Conservation (phyloP, 805 yeast genomes). For the Wickerhamiella azyma region DNA sequence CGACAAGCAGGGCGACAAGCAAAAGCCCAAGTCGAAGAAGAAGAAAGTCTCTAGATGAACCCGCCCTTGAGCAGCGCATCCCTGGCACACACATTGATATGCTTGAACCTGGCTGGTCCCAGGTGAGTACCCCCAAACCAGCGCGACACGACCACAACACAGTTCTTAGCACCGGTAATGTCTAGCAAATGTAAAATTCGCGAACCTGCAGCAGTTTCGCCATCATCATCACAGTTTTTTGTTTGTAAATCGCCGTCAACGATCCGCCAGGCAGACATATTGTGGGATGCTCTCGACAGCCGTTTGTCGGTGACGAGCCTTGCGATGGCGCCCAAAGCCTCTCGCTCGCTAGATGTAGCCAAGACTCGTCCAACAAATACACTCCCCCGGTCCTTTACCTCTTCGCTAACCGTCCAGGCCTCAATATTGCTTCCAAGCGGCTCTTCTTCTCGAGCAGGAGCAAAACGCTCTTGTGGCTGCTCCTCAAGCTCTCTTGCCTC, state of each 20-base stretch:
- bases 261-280: conserved; percentile 81
- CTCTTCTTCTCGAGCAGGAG: background rate
- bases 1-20: conserved; percentile 2
- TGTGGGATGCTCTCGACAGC: conserved; percentile 56
- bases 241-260: conserved; percentile 39
- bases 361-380: conserved; percentile 70
- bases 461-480: background rate
- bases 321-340: conserved; percentile 43
- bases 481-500: conserved; percentile 1
- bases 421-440: conserved; percentile 24
- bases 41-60: conserved; percentile 22
- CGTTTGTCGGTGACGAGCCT: conserved; percentile 49
- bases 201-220: conserved; percentile 93
- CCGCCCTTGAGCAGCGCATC: conserved; percentile 65
- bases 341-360: conserved; percentile 47
- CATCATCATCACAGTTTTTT: conserved; percentile 93
- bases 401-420: conserved; percentile 68
- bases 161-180: conserved; percentile 60
- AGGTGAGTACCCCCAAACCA: conserved; percentile 90
- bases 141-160: conserved; percentile 71
- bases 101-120: conserved; percentile 86
- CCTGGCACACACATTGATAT: conserved; percentile 78
- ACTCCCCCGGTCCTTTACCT: conserved; percentile 71
- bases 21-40: conserved; percentile 5
- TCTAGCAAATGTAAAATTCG: conserved; percentile 66